Evolutionary conservation across 2,329 filamentous ascomycete genomes (phyloP), one percentile per base, ranked within the genome.

Genomic region (Cordyceps pruinosa): DNA sequence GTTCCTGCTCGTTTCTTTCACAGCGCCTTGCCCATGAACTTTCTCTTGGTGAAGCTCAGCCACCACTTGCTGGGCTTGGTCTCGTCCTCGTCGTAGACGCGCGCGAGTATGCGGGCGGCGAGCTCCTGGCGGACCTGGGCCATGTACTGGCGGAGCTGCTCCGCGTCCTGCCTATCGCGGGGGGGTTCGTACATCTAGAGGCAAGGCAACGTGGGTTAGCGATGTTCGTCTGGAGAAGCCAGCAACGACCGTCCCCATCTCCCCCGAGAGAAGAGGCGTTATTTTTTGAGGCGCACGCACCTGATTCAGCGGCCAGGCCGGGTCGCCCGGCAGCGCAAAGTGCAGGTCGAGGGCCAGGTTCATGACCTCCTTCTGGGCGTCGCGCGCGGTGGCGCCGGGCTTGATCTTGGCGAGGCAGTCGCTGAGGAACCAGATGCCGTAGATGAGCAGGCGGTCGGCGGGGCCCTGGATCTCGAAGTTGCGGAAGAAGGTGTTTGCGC

Each of bases 401-500:
- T 87, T 90, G 69, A 97, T 91, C 81, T 94, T 95, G 66, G 81
- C 79, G 70, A 99, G 77, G 66, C 90, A 92, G 73, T 97, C 92
- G 74, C 87, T 93, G 67, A 97, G 82, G 74, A 93, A 97, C 70
- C 96, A 82, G 71, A 97, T 99, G 61, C 93, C 93, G 76, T 99
- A 99, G 68, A 97, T 92, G 64, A 99, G 81, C 68, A 97, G 85
- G 41, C 94, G 84, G 75, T 99, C 94, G 58, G 94, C 93, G 26
- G 90, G 89, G 15, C 94, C 94, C 75, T 96, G 93, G 77, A 97
- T 96, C 80, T 97, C 94, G 68, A 99, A 99, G 81, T 97, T 99
- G 68, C 94, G 89, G 82, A 97, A 99, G 75, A 99, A 93, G 60
- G 93, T 97, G 79, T 99, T 97, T 67, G 94, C 93, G 63, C 94